A percentile compares a stretch with the other conserved stretches of the same genome.
These are phyloP conservation scores for Phytophthora melonis DNA, from an alignment of 352 stramenopile genomes.

Conservation along the genomic window DNA sequence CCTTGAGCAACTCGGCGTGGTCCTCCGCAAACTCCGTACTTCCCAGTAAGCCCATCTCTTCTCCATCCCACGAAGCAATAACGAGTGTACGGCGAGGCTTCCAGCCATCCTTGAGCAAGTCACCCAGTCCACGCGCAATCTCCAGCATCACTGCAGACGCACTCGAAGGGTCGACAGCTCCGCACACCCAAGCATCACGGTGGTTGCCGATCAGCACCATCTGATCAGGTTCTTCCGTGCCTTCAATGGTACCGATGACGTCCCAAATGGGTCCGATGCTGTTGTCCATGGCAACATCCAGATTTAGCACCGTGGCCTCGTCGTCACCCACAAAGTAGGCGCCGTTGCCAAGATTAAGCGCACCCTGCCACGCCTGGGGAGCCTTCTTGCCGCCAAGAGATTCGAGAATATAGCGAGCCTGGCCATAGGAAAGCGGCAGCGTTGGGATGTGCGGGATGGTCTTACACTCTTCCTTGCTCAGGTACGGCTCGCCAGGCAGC, in stretches of 20 bases:
- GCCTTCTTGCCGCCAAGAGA: conserved; percentile 68
- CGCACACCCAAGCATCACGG: conserved; percentile 90
- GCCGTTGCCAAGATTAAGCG: conserved; percentile 51
- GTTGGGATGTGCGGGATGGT: conserved; percentile 48
- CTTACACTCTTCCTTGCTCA: conserved; percentile 56
- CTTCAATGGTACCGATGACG: conserved; percentile 67
- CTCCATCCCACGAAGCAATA: conserved; percentile 87
- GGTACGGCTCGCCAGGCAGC: conserved; percentile 48
- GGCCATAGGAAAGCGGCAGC: conserved; percentile 83
- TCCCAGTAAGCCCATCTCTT: conserved; percentile 82
- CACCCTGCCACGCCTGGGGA: conserved; percentile 69
- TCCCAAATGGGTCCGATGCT: conserved; percentile 69
- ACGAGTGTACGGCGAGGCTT: conserved; percentile 82
- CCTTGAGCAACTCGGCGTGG: conserved; percentile 54
- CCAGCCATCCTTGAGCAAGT: conserved; percentile 76
- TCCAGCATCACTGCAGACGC: conserved; percentile 86
- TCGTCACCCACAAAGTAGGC: conserved; percentile 84
- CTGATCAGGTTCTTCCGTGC: conserved; percentile 61
- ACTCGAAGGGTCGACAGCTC: conserved; percentile 67
- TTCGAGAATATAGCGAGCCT: conserved; percentile 81
- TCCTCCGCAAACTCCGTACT: conserved; percentile 76
- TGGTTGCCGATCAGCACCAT: conserved; percentile 92
- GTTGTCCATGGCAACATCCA: conserved; percentile 86
- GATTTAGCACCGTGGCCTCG: conserved; percentile 60
- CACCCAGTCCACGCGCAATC: conserved; percentile 76